Base-by-base conservation (phyloP, 2,329 filamentous ascomycete genomes). In the Colletotrichum tropicicola region DNA sequence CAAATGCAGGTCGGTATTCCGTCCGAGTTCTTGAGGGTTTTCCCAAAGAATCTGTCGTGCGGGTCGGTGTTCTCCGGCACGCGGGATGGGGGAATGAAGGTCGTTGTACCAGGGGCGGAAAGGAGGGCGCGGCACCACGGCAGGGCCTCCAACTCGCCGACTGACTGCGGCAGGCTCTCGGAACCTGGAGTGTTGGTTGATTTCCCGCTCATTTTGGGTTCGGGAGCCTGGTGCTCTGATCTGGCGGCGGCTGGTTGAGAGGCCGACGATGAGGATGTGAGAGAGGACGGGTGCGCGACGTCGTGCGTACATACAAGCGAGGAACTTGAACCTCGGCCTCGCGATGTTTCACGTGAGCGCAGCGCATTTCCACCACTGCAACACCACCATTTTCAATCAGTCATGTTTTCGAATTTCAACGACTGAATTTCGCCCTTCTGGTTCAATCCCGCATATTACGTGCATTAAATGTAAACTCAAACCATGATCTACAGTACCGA, bases 51-150 rank as follows among this genome's bases (percentile, higher is more conserved):
- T 27, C 78, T 77, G 43, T 80, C 77, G 59, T 75, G 73, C 3
- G 48, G 57, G n/a, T 63, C 37, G 12, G 62, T 37, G 56, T 60
- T 66, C 37, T 66, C 7, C 10, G 77, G 75, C 63, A 76, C 76
- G 58, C 75, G 72, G 56, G 73, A 74, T 37, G 73, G 71, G 12
- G 77, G 73, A 30, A 77, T 68, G 66, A 77, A 79, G 21, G 73
- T 67, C n/a, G 77, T 72, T 17, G 73, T 60, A 52, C 69, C 62
- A 2, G 71, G 70, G 10, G 62, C 64, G 2, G 63, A 64, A 10
- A 80, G 72, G 25, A 77, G 71, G 12, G 66, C 53, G 32, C 73
- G 70, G 45, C 75, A 78, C 78, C 79, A 80, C 7, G 77, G 73
- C 28, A 77, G 70, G 1, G 75, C 71, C 49, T 63, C 66, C 70